A percentile compares a stretch with the other conserved stretches of the same genome.
Evolutionary conservation across 768 basidiomycete species (phyloP).

Genomic region (Pulveroboletus sp.): DNA sequence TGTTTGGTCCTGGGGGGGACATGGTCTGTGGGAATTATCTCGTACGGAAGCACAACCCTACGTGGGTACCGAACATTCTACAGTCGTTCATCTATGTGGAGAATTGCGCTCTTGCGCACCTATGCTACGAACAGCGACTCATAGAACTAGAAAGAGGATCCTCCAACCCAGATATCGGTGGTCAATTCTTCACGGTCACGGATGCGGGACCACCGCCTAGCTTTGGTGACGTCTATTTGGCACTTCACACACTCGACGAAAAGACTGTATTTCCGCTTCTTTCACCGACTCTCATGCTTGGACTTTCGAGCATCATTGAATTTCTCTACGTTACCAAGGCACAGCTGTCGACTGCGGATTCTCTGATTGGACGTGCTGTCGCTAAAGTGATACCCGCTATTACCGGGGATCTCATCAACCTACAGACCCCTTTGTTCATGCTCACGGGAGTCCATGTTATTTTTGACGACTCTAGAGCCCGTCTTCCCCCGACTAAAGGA

Average conservation of each 20-base stretch:
- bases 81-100: conserved; percentile 72
- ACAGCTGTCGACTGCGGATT: conserved; percentile 32
- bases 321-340: conserved; percentile 46
- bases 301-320: conserved; percentile 58
- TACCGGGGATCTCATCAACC: conserved; percentile 45
- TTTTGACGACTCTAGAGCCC: conserved; percentile 63
- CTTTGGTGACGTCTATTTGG: conserved; percentile 57
- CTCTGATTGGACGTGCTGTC: conserved; percentile 29
- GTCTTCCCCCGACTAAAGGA: conserved; percentile 48
- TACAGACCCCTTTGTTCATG: conserved; percentile 57
- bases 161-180: conserved; percentile 61
- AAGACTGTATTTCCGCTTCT: conserved; percentile 51
- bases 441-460: conserved; percentile 52
- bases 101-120: conserved; percentile 67
- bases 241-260: conserved; percentile 52
- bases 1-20: conserved; percentile 75
- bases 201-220: conserved; percentile 63
- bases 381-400: conserved; percentile 41
- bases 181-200: conserved; percentile 61
- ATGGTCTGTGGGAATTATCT: conserved; percentile 63
- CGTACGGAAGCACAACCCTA: conserved; percentile 51
- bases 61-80: conserved; percentile 54
- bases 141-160: conserved; percentile 44
- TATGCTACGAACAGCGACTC: conserved; percentile 69
- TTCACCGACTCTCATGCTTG: conserved; percentile 60